Evolutionary conservation across 148 eudicot genomes (phyloP).

Genomic region (Fagopyrum tataricum): DNA sequence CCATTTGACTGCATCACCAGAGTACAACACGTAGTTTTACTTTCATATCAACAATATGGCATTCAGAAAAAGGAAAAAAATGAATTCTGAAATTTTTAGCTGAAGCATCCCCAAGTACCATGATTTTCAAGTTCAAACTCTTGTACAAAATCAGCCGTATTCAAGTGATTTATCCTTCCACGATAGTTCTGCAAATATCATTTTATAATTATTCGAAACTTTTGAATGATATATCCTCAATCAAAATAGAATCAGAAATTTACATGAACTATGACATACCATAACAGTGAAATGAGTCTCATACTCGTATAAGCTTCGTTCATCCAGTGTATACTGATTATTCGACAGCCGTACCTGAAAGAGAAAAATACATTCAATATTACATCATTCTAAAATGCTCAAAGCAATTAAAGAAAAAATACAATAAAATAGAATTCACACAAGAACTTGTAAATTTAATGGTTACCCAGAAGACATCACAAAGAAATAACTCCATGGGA

Average conservation of each 20-base stretch:
- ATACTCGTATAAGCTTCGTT: slow-evolving; percentile 68
- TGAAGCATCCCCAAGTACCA: slow-evolving; percentile 30
- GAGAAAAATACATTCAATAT: background rate
- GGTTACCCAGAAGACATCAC: slow-evolving; percentile 82
- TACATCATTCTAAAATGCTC: background rate
- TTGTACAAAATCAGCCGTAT: slow-evolving; percentile 67
- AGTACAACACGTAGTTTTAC: background rate
- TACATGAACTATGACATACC: background rate
- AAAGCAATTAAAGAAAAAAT: background rate
- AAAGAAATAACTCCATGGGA: slow-evolving; percentile 80
- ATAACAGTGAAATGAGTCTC: slow-evolving; percentile 29
- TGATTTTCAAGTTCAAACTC: slow-evolving; percentile 85
- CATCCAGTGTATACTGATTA: slow-evolving; percentile 70
- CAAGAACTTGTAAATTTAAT: background rate
- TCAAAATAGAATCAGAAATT: background rate
- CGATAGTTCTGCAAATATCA: slow-evolving; percentile 65
- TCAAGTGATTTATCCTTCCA: slow-evolving; percentile 64
- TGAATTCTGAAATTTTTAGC: background rate
- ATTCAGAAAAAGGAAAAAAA: background rate
- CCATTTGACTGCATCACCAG: slow-evolving; percentile 67
- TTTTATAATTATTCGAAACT: background rate
- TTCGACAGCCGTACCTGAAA: slow-evolving; percentile 89
- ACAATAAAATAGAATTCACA: background rate
- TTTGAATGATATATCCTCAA: background rate
- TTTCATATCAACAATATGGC: background rate